These are phyloP conservation scores for Peniophora sp. DNA, from an alignment of 1,284 basidiomycete species.

Conservation along the genomic window DNA sequence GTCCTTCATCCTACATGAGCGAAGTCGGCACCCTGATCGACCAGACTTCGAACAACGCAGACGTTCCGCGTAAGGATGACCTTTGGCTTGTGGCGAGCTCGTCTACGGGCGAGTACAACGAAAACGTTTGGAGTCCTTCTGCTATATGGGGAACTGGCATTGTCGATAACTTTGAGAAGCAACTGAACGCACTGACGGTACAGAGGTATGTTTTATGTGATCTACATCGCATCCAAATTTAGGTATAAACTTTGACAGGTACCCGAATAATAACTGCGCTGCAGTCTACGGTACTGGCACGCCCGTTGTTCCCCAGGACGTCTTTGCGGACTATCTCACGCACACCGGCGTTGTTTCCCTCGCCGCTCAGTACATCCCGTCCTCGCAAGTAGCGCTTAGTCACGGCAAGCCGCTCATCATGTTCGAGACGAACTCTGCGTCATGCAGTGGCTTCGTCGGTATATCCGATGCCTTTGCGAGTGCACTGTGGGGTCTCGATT, in stretches of 20 bases:
- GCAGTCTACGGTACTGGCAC: constrained; percentile 39
- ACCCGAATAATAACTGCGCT: constrained; percentile 54
- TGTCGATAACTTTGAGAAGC: constrained; percentile 35
- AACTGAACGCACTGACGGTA: constrained; percentile 43
- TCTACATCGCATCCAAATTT: constrained; percentile 2
- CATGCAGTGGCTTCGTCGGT: constrained; percentile 49
- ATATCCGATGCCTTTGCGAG: constrained; percentile 42
- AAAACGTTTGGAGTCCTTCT: constrained; percentile 39
- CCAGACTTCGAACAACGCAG: constrained; percentile 32
- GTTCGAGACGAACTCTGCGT: constrained; percentile 51
- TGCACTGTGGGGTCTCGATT: constrained; percentile 56
- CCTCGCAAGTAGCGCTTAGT: constrained; percentile 34
- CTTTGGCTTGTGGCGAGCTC: constrained; percentile 55
- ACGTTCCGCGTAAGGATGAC: constrained; percentile 34
- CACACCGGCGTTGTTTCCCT: constrained; percentile 43
- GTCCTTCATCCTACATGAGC: constrained; percentile 41
- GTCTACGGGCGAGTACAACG: constrained; percentile 19
- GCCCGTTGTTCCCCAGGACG: constrained; percentile 34
- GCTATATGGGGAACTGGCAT: constrained; percentile 54
- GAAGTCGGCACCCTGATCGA: constrained; percentile 35
- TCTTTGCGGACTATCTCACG: constrained; percentile 49
- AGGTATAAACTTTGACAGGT: no score
- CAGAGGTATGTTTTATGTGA: constrained; percentile 34
- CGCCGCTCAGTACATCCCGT: constrained; percentile 42
- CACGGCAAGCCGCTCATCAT: constrained; percentile 45